Conservation (phyloP, 1,284 basidiomycete genomes). For the Pisolithus thermaeus region DNA sequence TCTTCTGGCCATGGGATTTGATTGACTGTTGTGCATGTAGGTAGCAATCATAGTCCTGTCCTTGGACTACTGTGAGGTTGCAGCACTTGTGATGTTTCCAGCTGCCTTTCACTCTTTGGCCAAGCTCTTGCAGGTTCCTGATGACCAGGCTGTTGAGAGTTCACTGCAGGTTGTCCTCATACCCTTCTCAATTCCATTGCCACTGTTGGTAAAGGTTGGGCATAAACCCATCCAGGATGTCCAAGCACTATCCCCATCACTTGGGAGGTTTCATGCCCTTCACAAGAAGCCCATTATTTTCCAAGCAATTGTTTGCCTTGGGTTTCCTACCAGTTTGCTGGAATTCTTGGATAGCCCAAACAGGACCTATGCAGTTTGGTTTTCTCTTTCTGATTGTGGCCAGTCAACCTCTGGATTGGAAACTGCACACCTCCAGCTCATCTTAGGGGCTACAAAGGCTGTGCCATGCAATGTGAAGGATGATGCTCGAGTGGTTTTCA, state of each 20-base stretch:
- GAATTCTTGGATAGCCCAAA: conserved; percentile 20
- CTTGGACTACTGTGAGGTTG: conserved; percentile 38
- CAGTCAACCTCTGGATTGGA: conserved; percentile 32
- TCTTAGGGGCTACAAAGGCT: conserved; percentile 41
- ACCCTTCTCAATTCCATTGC: conserved; percentile 19
- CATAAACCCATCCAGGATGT: conserved; percentile 12
- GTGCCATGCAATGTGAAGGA: conserved; percentile 32
- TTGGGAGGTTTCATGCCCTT: neutral
- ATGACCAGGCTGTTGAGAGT: conserved; percentile 7
- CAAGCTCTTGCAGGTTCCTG: conserved; percentile 30
- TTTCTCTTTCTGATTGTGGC: conserved; percentile 20
- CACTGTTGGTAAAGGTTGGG: conserved; percentile 11
- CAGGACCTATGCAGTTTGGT: conserved; percentile 38
- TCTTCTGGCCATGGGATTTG: conserved; percentile 3
- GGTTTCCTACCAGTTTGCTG: conserved; percentile 23
- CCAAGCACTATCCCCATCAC: neutral
- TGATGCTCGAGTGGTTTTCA: conserved; percentile 48
- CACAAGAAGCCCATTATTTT: conserved; percentile 10
- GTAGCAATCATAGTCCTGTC: conserved; percentile 43
- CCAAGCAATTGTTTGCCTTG: conserved; percentile 21
- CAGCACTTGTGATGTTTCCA: conserved; percentile 42
- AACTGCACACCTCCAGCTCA: conserved; percentile 36
- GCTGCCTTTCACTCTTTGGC: conserved; percentile 21
- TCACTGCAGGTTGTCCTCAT: conserved; percentile 25
- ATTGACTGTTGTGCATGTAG: conserved; percentile 29